Base-by-base conservation (phyloP, 352 stramenopile genomes). In the Phytophthora sp. region DNA sequence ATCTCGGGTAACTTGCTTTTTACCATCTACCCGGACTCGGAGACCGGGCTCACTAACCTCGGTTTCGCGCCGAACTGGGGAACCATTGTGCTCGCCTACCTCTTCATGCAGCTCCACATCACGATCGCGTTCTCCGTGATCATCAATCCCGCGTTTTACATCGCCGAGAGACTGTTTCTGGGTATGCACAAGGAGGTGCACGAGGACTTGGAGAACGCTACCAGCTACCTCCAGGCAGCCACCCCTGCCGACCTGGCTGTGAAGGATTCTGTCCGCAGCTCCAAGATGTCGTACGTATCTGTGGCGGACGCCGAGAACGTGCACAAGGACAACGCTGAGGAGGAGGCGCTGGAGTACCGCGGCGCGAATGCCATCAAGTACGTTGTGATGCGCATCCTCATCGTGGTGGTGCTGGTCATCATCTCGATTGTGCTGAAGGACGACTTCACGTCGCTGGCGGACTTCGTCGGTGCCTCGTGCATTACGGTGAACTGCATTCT, bases 51-150 rank as follows among this genome's bases (percentile, higher is more conserved):
- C 32, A 73, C 66, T 15, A 51, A 53, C 8, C 62, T 86, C 28
- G 76, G 76, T 15, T 86, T 88, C 24, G 44, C 42, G 9, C 55
- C 77, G 6, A 43, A 69, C 45, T 66, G 74, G 24, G 77, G 77
- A 0, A 52, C 62, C n/a, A 55, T 83, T 15, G 62, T 82, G 28
- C 59, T 82, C 41, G 74, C 69, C 35, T 87, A 76, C 35, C 17
- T 77, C 41, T 79, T 76, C 69, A 87, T 87, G 77, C 76, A 85
- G 46, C 30, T 87, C 26, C 78, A 86, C 57, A 77, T 88, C 32
- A 72, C 73, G 5, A 80, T 88, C 45, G 78, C 78, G 2, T 88
- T 88, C 43, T 70, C 70, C 1, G 66, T 74, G n/a, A 45, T 88
- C 44, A 51, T 88, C 6, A 64, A 76, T 38, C 78, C 78, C 4